phyloP scores from a whole-genome alignment of 2,329 filamentous ascomycete genomes.

The Paecilomyces variotii region DNA sequence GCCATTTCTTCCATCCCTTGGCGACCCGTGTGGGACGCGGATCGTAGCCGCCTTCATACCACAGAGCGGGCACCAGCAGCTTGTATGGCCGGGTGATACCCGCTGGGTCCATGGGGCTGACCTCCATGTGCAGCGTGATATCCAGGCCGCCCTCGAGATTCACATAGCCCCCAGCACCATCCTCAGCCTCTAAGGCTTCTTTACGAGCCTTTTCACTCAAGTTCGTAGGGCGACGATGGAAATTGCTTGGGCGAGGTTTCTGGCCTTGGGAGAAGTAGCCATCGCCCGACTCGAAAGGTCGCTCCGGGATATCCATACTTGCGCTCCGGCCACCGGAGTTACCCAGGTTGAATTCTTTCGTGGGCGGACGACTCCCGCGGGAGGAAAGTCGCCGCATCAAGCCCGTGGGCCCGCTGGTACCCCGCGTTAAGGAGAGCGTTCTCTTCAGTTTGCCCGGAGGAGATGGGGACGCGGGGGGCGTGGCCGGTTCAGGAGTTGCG shows the following conservation, averaged over 20 bases:
- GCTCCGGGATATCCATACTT: slow-evolving; percentile 18
- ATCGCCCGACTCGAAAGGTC: slow-evolving; percentile 24
- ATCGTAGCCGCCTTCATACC: slow-evolving; percentile 39
- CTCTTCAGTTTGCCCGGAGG: slow-evolving; percentile 41
- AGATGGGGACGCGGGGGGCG: slow-evolving; percentile 30
- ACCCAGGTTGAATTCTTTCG: not conserved
- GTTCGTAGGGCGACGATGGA: slow-evolving; percentile 64
- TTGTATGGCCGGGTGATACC: slow-evolving; percentile 85
- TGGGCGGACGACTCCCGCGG: not conserved
- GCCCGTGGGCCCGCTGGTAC: not conserved
- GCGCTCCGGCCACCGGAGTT: not conserved
- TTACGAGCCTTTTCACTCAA: slow-evolving; percentile 54
- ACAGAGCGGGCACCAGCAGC: slow-evolving; percentile 71
- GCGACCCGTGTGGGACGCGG: slow-evolving; percentile 25
- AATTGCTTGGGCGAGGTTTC: slow-evolving; percentile 34
- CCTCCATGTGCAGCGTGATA: slow-evolving; percentile 81
- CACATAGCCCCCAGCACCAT: slow-evolving; percentile 50
- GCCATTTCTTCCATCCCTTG: slow-evolving; percentile 34
- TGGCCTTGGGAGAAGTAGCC: slow-evolving; percentile 22
- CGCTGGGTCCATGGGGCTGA: slow-evolving; percentile 73
- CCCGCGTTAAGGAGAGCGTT: slow-evolving; percentile 54
- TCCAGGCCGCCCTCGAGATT: slow-evolving; percentile 79
- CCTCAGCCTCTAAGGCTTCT: slow-evolving; percentile 45
- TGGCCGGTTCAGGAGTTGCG: slow-evolving; percentile 46
- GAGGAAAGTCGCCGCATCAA: not conserved